Evolutionary conservation across 441 rosid genomes (phyloP).

Genomic region (Euphorbia schlechtendalii): DNA sequence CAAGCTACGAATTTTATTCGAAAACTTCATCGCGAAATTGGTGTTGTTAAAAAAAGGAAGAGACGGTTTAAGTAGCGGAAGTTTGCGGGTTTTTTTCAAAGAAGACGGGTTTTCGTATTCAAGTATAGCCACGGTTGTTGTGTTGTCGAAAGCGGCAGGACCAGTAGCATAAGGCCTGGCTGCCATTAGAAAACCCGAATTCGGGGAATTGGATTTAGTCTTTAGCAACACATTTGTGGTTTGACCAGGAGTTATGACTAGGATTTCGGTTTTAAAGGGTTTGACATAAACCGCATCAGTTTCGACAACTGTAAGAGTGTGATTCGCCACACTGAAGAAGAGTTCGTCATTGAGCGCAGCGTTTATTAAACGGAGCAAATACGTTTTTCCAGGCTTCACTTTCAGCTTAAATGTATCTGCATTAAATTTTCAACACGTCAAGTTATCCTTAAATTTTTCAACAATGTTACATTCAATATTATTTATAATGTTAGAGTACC

Average conservation of each 20-base stretch:
- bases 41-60: conserved; percentile 50
- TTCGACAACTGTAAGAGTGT: conserved; percentile 56
- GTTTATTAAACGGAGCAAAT: conserved; percentile 45
- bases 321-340: conserved; percentile 69
- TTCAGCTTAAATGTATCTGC: conserved; percentile 43
- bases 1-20: conserved; percentile 41
- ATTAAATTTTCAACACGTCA: neutral
- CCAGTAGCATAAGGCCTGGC: conserved; percentile 66
- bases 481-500: conserved; percentile 25
- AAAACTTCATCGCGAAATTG: conserved; percentile 34
- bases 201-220: conserved; percentile 39
- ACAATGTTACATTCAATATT: no score
- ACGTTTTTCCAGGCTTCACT: conserved; percentile 46
- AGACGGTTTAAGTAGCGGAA: conserved; percentile 33
- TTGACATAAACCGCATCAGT: conserved; percentile 67
- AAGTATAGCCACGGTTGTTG: conserved; percentile 53
- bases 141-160: conserved; percentile 49
- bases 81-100: conserved; percentile 31
- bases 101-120: conserved; percentile 30
- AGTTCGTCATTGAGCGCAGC: conserved; percentile 62
- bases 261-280: conserved; percentile 44
- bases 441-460: no score
- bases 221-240: conserved; percentile 61
- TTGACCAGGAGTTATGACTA: conserved; percentile 58
- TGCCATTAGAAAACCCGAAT: conserved; percentile 44